phyloP scores from a whole-genome alignment of 352 stramenopile species.

The Phytophthora gonapodyides region DNA sequence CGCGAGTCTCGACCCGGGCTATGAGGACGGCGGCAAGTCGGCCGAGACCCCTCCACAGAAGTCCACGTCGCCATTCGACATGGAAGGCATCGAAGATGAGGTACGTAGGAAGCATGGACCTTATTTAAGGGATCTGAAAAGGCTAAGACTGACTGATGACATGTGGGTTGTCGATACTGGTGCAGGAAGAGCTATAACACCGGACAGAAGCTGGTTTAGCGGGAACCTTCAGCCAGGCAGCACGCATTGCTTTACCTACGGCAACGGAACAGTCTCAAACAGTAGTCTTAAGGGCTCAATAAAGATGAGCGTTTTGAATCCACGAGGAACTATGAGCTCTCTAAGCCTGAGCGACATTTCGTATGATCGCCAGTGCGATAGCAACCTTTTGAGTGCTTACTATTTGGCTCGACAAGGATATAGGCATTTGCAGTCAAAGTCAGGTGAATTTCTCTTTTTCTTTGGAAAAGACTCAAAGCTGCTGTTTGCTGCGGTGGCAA shows the following conservation, averaged over 20 bases:
- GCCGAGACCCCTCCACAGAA: not conserved
- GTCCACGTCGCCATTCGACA: not conserved
- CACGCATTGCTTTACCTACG: conserved; percentile 11
- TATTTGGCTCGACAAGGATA: conserved; percentile 19
- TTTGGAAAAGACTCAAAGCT: conserved; percentile 6
- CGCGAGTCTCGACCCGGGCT: not conserved
- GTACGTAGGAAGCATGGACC: conserved; percentile 8
- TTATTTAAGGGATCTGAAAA: conserved; percentile 12
- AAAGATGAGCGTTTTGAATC: conserved; percentile 12
- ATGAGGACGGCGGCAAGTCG: conserved; percentile 3
- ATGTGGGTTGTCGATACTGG: conserved; percentile 17
- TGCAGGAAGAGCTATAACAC: conserved; percentile 8
- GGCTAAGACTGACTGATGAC: conserved; percentile 2
- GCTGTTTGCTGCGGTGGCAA: conserved; percentile 19
- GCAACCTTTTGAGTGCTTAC: conserved; percentile 15
- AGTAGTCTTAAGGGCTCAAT: conserved; percentile 13
- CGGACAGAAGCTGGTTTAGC: no score
- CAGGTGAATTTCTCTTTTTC: conserved; percentile 5
- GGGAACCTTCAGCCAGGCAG: not conserved
- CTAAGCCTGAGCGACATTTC: conserved; percentile 10
- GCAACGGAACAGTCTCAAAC: conserved; percentile 1
- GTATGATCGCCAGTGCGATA: conserved; percentile 13
- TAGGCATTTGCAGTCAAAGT: conserved; percentile 13
- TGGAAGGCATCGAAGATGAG: conserved; percentile 17
- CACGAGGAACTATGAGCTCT: conserved; percentile 12